These are phyloP conservation scores for Talaromyces sp. DNA, from an alignment of 2,329 filamentous ascomycete species.

Conservation along the genomic window DNA sequence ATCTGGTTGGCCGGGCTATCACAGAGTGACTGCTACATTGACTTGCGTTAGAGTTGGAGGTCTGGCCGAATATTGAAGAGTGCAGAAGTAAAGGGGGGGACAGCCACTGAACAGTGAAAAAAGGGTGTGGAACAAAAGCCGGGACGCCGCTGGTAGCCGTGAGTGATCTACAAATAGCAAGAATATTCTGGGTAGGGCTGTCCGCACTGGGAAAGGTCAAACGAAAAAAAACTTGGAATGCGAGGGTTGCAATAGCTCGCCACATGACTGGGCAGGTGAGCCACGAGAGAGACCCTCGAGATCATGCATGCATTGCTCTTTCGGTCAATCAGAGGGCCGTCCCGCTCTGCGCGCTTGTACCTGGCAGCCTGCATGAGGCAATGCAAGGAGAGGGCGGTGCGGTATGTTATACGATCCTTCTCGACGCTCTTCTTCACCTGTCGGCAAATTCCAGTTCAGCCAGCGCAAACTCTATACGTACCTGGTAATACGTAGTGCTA, in stretches of 20 bases:
- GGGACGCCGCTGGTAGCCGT: neutral
- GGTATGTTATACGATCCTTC: neutral
- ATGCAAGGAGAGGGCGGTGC: neutral
- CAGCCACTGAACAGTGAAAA: neutral
- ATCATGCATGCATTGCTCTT: conserved; percentile 8
- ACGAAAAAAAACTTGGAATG: conserved; percentile 10
- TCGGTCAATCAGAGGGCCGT: neutral
- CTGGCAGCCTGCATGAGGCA: conserved; percentile 9
- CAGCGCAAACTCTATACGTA: neutral
- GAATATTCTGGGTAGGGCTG: conserved; percentile 1
- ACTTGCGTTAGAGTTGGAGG: neutral
- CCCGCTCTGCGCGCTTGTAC: conserved; percentile 1
- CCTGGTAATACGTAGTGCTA: neutral
- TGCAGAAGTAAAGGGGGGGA: neutral
- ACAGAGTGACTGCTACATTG: neutral
- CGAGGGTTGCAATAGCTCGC: conserved; percentile 9
- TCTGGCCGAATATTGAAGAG: neutral
- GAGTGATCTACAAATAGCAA: neutral
- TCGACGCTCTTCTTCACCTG: neutral
- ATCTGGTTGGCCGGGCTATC: neutral
- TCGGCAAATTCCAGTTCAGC: neutral
- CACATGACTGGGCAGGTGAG: conserved; percentile 6
- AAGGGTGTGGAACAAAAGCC: neutral
- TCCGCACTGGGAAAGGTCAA: neutral
- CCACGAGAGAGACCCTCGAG: conserved; percentile 7